Base-by-base conservation (phyloP, 2,329 filamentous ascomycete species). In the Paecilomyces formosus region DNA sequence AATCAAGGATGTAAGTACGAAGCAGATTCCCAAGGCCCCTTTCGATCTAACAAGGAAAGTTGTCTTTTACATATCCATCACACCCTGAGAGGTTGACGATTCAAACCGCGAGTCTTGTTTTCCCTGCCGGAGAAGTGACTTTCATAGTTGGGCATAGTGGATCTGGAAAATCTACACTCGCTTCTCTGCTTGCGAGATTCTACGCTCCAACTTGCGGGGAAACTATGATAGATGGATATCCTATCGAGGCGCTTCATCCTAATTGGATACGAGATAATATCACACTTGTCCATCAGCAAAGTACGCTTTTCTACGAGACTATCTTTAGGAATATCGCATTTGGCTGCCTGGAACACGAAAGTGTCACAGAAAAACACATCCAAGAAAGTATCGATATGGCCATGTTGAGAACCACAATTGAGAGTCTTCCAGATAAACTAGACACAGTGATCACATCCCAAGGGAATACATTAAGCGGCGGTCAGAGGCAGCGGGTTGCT, bases 111-210 rank as follows among this genome's bases (percentile, higher is more conserved):
- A 86, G 80, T 0, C 81, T 97, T 61, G 82, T 80, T 63, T 93
- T 97, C 58, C 83, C 86, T 0, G 80, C 87, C 0, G 87, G 89
- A 0, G 80, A 89, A 61, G 85, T 88, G 2, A 90, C 86, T 0
- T 97, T 94, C 67, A 79, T 97, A 1, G 84, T 97, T 55, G 94
- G 93, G 0, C 83, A 82, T 66, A 96, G 91, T 67, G 94, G 94
- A 0, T 96, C 90, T 1, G 93, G 93, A 0, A 97, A 97, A 72
- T 96, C 91, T 65, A 97, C 93, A 0, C 69, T 97, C 1, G 87
- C 88, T 1, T 91, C 90, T 68, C 79, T 97, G 0, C 79, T 97
- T 0, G 80, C 92, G 55, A 84, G 87, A 12, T 89, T 95, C 65
- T 96, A 97, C 68, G 78, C 83, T 6, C 84, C 89, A 0, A 72